These are phyloP conservation scores for Ophiostoma himal-ulmi DNA, from an alignment of 2,329 filamentous ascomycete genomes.

Conservation along the genomic window DNA sequence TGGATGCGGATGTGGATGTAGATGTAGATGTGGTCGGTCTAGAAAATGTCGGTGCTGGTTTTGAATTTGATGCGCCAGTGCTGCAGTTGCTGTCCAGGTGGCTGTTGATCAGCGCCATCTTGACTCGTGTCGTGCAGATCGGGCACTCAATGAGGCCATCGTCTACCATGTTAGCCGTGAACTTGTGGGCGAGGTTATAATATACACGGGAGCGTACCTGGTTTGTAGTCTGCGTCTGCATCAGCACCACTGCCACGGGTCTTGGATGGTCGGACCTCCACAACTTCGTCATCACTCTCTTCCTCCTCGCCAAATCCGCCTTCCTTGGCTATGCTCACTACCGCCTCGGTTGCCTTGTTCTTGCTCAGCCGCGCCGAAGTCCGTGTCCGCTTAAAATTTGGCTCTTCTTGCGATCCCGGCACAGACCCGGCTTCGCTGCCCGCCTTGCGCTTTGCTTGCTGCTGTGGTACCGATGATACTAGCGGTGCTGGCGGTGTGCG, in stretches of 20 bases:
- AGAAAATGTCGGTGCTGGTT: not conserved
- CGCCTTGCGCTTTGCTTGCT: slow-evolving; percentile 48
- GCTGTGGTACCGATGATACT: not conserved
- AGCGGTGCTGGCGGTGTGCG: slow-evolving; percentile 29
- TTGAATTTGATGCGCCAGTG: not conserved
- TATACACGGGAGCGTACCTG: slow-evolving; percentile 28
- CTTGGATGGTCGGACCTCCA: slow-evolving; percentile 23
- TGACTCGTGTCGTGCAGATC: slow-evolving; percentile 74
- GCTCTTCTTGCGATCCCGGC: slow-evolving; percentile 26
- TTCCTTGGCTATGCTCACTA: slow-evolving; percentile 34
- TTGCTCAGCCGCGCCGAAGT: slow-evolving; percentile 48
- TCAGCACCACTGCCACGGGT: slow-evolving; percentile 32
- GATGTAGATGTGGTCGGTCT: not conserved
- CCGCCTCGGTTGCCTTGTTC: slow-evolving; percentile 36
- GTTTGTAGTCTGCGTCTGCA: slow-evolving; percentile 28
- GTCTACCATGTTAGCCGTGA: slow-evolving; percentile 36
- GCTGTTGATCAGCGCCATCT: slow-evolving; percentile 66
- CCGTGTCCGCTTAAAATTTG: slow-evolving; percentile 45
- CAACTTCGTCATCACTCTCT: slow-evolving; percentile 17
- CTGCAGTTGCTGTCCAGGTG: slow-evolving; percentile 58
- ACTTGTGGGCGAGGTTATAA: not conserved
- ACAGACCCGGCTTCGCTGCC: slow-evolving; percentile 29
- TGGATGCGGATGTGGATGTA: not conserved
- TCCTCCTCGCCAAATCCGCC: slow-evolving; percentile 22
- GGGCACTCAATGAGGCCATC: slow-evolving; percentile 80